Base-by-base conservation (phyloP, 169 alveolate species). In the Babesia caballi region DNA sequence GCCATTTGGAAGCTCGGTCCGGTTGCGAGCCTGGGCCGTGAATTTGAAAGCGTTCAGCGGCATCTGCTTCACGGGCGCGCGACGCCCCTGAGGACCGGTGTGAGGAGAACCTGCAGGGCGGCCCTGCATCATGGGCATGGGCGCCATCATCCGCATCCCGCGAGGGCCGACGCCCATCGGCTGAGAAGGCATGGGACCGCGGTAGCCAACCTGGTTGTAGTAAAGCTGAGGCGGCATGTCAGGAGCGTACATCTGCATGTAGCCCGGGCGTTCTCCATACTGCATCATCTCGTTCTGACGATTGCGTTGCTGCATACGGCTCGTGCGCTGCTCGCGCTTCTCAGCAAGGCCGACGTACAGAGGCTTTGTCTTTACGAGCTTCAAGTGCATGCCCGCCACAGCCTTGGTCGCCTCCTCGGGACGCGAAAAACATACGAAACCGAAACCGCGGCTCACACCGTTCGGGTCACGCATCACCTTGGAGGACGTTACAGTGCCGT, bases 321-420 rank as follows among this genome's bases (percentile, higher is more conserved):
- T 88, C 50, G 85, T 75, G 42, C 98, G 84, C 71, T 91, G 96
- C 49, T 94, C 97, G 38, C 95, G 85, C 75, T 94, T 91, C 84
- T 94, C 97, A 6, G 96, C 97, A 35, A 94, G 88, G 0, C 97
- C 97, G n/a, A 94, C 97, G 53, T 94, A 95, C 56, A 95, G 82
- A 9, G 98, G 98, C 84, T 95, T 95, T 50, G 82, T 88, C 69
- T 91, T 83, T 14, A 91, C 90, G 50, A 89, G 84, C 90, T 93
- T 94, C 78, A 94, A 78, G 69, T 95, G 97, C 98, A 95, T 96
- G 80, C 95, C 99, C 32, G 98, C 92, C 44, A 96, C 96, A 11
- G 99, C 99, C 82, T 91, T 94, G 32, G 96, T 94, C 12, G 99
- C 99, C 84, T 96, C 99, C 59, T 96, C 98, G 15, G 97, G 97